These are phyloP conservation scores for Penicillium goetzii DNA, from an alignment of 495 filamentous ascomycete genomes.

Conservation along the genomic window DNA sequence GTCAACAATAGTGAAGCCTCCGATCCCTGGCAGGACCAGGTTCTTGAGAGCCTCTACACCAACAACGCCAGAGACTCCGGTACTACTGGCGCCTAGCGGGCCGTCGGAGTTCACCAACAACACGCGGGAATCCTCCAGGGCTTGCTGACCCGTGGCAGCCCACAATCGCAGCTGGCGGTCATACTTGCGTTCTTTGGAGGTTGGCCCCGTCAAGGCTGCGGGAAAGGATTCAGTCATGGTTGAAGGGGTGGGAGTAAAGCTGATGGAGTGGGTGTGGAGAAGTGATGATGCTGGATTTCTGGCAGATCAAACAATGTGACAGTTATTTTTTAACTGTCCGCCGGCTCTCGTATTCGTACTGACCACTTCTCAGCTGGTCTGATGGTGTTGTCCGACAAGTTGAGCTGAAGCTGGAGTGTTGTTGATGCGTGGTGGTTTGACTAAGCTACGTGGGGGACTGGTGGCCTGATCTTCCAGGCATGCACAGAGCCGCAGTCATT, in stretches of 20 bases:
- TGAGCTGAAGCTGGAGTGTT: not conserved
- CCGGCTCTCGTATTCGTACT: not conserved
- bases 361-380: not conserved
- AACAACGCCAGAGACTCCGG: slow-evolving; percentile 70
- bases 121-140: slow-evolving; percentile 86
- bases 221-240: slow-evolving; percentile 48
- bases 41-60: slow-evolving; percentile 97
- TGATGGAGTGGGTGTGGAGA: not conserved
- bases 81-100: slow-evolving; percentile 39
- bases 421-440: slow-evolving; percentile 20
- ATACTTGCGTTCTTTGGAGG: slow-evolving; percentile 91
- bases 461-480: not conserved
- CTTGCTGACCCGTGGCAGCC: slow-evolving; percentile 89
- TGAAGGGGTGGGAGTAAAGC: slow-evolving; percentile 11
- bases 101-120: slow-evolving; percentile 78
- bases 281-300: not conserved
- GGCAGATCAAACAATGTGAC: not conserved
- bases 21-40: slow-evolving; percentile 89
- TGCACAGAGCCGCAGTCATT: not conserved
- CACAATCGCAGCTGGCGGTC: slow-evolving; percentile 94
- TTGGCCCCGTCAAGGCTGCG: slow-evolving; percentile 57
- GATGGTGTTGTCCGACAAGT: not conserved
- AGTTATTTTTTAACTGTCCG: not conserved
- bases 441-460: slow-evolving; percentile 16
- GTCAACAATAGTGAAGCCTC: slow-evolving; percentile 93